A percentile compares a stretch with the other conserved stretches of the same genome.
These are phyloP conservation scores for Erythrophleum fordii DNA, from an alignment of 306 rosid species.

Conservation along the genomic window DNA sequence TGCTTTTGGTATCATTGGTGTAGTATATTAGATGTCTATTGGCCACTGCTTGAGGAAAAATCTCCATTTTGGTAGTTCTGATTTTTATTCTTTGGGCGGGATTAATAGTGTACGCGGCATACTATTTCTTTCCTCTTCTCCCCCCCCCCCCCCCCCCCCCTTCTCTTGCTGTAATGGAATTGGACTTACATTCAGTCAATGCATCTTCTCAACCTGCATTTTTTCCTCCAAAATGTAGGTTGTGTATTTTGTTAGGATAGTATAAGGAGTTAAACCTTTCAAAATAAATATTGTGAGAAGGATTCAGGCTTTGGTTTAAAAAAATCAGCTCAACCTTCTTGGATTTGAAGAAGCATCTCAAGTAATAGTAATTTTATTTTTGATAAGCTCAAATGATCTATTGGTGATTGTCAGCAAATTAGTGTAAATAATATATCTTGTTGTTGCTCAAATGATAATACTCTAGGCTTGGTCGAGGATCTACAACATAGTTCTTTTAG, in stretches of 20 bases:
- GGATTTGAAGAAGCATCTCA: not conserved
- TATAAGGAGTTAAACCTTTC: not conserved
- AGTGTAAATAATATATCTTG: not conserved
- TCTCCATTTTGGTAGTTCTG: constrained; percentile 62
- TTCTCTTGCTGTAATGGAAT: constrained; percentile 47
- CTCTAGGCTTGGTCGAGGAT: not conserved
- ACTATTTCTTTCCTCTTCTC: constrained; percentile 26
- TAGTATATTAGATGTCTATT: constrained; percentile 55
- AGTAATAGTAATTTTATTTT: not conserved
- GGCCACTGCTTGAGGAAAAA: constrained; percentile 51
- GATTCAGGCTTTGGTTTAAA: too few relatives aligned
- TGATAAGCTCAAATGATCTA: not conserved
- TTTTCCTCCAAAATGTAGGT: not conserved
- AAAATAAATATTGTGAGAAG: not conserved
- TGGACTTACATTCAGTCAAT: constrained; percentile 41
- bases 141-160: too few relatives aligned
- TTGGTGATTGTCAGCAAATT: not conserved
- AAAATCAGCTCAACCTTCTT: too few relatives aligned
- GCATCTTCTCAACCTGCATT: constrained; percentile 32
- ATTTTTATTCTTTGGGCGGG: constrained; percentile 56
- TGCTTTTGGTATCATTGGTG: constrained; percentile 47
- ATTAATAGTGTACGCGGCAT: constrained; percentile 44
- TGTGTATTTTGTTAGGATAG: not conserved
- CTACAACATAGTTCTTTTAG: not conserved
- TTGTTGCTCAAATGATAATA: not conserved